Conservation (phyloP, 805 yeast species). For the Candida caryicola region DNA sequence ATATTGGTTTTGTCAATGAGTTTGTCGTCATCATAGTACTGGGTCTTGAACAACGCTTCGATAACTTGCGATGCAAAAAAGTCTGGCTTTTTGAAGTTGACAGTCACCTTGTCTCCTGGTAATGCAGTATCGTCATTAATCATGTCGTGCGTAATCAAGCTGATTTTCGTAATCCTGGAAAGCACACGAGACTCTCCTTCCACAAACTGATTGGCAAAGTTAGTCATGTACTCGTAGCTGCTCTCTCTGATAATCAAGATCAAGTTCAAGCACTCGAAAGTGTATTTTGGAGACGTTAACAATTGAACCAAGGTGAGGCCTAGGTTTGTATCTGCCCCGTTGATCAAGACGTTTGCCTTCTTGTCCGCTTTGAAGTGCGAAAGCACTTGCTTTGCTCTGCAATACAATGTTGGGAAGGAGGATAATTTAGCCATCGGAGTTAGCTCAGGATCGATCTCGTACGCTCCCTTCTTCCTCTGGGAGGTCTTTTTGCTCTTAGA, state of each 20-base stretch:
- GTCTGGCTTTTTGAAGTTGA: constrained; percentile 36
- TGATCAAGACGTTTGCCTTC: constrained; percentile 33
- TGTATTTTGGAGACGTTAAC: constrained; percentile 27
- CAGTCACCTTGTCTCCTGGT: constrained; percentile 33
- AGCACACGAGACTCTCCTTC: constrained; percentile 21
- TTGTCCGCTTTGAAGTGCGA: constrained; percentile 19
- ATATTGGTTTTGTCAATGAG: constrained; percentile 19
- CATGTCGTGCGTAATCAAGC: constrained; percentile 33
- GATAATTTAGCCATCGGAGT: constrained; percentile 34
- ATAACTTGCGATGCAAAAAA: constrained; percentile 37
- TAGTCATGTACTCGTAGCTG: constrained; percentile 16
- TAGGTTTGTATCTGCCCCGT: constrained; percentile 42
- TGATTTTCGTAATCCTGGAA: constrained; percentile 19
- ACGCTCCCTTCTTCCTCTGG: not conserved
- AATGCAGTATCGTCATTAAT: constrained; percentile 32
- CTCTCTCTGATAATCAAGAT: constrained; percentile 30
- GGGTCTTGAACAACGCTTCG: constrained; percentile 27
- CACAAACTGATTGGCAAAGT: constrained; percentile 17
- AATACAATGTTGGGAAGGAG: constrained; percentile 32
- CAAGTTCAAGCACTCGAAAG: constrained; percentile 24
- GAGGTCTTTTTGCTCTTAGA: not conserved
- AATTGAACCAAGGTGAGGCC: constrained; percentile 37
- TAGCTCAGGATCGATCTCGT: constrained; percentile 14
- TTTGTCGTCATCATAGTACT: constrained; percentile 17
- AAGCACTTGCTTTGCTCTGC: constrained; percentile 37